Evolutionary conservation across 2,329 filamentous ascomycete species (phyloP).

Genomic region (Diaporthe australafricana): DNA sequence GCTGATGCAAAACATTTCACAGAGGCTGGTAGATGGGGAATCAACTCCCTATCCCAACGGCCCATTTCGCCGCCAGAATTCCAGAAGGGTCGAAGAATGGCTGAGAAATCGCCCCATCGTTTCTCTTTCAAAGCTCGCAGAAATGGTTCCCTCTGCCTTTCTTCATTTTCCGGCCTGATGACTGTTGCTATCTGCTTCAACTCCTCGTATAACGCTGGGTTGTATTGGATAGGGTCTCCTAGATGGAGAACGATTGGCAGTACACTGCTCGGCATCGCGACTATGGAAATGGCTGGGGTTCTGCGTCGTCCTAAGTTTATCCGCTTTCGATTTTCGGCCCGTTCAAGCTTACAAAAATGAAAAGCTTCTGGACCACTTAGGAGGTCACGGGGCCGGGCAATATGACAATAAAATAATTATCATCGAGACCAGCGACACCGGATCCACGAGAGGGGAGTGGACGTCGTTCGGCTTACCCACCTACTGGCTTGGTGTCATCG

Average conservation of each 20-base stretch:
- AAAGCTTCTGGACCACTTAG: not conserved
- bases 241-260: conserved; percentile 47
- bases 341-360: not conserved
- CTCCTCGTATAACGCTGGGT: conserved; percentile 45
- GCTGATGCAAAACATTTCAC: conserved; percentile 70
- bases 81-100: conserved; percentile 70
- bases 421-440: not conserved
- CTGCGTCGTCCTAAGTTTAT: not conserved
- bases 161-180: conserved; percentile 50
- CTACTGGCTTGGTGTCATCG: not conserved
- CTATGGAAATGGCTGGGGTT: not conserved
- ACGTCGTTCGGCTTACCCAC: not conserved
- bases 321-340: not conserved
- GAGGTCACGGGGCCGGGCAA: not conserved
- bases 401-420: not conserved
- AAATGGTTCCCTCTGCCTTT: conserved; percentile 52
- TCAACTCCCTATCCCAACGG: conserved; percentile 69
- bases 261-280: conserved; percentile 1
- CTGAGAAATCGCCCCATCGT: conserved; percentile 56
- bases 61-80: conserved; percentile 75
- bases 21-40: conserved; percentile 62
- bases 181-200: conserved; percentile 47
- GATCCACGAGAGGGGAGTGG: not conserved
- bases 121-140: conserved; percentile 50
- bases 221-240: conserved; percentile 47